Evolutionary conservation across 2,329 filamentous ascomycete genomes (phyloP).

Genomic region (Sarocladium strictum): DNA sequence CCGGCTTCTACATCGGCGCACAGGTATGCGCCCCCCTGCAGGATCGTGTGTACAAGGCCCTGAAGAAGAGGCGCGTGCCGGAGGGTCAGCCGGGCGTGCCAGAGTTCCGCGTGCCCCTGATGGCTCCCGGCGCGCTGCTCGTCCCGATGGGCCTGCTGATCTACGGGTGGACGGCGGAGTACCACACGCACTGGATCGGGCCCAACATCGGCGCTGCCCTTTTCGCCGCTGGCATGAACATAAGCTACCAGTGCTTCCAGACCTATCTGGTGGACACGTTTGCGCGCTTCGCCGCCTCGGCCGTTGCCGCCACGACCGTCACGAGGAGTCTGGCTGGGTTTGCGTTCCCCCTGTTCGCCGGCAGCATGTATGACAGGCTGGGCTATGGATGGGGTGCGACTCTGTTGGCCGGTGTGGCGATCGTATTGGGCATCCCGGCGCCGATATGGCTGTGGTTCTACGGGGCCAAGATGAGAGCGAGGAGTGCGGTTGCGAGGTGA

Average conservation of each 20-base stretch:
- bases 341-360: conserved; percentile 45
- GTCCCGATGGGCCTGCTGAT: conserved; percentile 37
- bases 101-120: conserved; percentile 36
- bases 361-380: conserved; percentile 35
- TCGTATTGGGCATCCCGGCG: conserved; percentile 36
- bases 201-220: conserved; percentile 37
- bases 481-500: conserved; percentile 1
- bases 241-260: conserved; percentile 49
- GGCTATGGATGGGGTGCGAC: conserved; percentile 37
- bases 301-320: conserved; percentile 37
- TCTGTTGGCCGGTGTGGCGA: conserved; percentile 34
- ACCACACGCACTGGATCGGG: conserved; percentile 36
- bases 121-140: conserved; percentile 33
- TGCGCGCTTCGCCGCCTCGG: conserved; percentile 38
- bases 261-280: conserved; percentile 42
- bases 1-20: conserved; percentile 24
- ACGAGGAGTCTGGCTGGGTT: conserved; percentile 43
- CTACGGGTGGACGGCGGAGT: conserved; percentile 40
- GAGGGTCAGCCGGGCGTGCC: conserved; percentile 30
- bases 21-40: conserved; percentile 36
- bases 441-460: conserved; percentile 59
- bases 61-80: conserved; percentile 24
- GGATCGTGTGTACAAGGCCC: conserved; percentile 35
- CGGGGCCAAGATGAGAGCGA: conserved; percentile 11
- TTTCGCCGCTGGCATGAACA: conserved; percentile 31